Evolutionary conservation across 345 rosid species (phyloP), one percentile per base, ranked within the genome.

Genomic region (Leavenworthia alabamica): DNA sequence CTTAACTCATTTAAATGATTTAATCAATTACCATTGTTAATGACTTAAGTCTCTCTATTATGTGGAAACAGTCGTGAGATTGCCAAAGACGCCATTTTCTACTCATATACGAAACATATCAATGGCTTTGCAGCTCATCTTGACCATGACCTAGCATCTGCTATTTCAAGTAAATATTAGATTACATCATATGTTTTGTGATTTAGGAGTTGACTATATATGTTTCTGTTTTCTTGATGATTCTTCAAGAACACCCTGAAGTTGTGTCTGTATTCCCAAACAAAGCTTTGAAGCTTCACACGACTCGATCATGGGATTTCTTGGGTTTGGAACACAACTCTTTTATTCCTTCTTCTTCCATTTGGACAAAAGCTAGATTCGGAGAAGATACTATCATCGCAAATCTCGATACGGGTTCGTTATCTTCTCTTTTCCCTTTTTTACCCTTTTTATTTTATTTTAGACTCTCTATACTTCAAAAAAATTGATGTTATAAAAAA

Each of bases 241-340:
- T 7, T 27, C 44, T 6, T 50, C 60, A 64, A 92, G 97, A 67
- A 68, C 88, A 89, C 66, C 94, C 99, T 2, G 75, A 74, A 3
- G 99, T 86, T 15, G 81, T 82, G 29, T 92, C 99, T 11, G 82
- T 86, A 13, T 89, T 86, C 79, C 56, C 61, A 76, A 85, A 83
- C 83, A 53, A 62, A 73, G 95, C 73, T 17, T 82, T 72, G 42
- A 80, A 87, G 53, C 73, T 92, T 13, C 96, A 89, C 78, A 92
- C 97, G 5, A 92, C 93, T 22, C 83, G 85, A 35, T 89, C 99
- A 40, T 92, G 99, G 97, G 88, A 85, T n/a, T 92, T 89, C 63
- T 72, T 92, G 51, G 80, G 82, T 8, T 74, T 83, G 13, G 96
- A 89, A 64, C 76, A 68, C 1, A 37, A 75, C 50, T 86, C 85